Conservation (phyloP, 2,329 filamentous ascomycete genomes). For the Talaromyces sp. region DNA sequence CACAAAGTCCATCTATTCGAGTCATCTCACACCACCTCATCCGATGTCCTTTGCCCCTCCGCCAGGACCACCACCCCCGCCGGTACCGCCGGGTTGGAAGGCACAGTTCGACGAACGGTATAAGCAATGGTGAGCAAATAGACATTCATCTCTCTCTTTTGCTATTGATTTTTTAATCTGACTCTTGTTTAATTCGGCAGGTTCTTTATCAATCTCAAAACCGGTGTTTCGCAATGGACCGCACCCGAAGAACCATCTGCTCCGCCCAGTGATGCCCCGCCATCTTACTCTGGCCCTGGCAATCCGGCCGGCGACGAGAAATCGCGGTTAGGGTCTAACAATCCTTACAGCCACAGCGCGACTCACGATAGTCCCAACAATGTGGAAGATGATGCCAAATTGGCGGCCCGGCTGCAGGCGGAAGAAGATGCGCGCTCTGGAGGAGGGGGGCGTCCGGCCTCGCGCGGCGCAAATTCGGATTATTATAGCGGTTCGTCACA, state of each 20-base stretch:
- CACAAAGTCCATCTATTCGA: not conserved
- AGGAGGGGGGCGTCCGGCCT: conserved; percentile 27
- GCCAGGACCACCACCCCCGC: conserved; percentile 51
- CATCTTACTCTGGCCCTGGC: conserved; percentile 49
- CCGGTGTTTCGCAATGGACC: conserved; percentile 88
- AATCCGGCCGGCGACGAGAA: conserved; percentile 40
- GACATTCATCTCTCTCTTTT: not conserved
- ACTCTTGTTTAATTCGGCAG: conserved; percentile 34
- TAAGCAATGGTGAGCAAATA: conserved; percentile 64
- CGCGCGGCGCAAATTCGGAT: conserved; percentile 37
- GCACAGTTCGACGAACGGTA: conserved; percentile 83
- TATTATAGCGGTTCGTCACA: conserved; percentile 38
- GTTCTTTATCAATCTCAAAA: conserved; percentile 88
- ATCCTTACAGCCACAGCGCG: conserved; percentile 53
- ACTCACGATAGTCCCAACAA: conserved; percentile 10
- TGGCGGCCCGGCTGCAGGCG: conserved; percentile 73
- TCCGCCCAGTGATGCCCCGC: conserved; percentile 35
- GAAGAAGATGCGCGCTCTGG: conserved; percentile 77
- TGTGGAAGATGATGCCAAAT: conserved; percentile 62
- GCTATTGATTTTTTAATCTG: not conserved
- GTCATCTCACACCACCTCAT: not conserved
- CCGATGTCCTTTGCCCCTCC: conserved; percentile 38
- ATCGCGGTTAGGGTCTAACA: conserved; percentile 56
- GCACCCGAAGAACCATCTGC: conserved; percentile 57
- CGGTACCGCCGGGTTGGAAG: conserved; percentile 74